Conservation (phyloP, 2,329 filamentous ascomycete species). For the Colletotrichum sp. region DNA sequence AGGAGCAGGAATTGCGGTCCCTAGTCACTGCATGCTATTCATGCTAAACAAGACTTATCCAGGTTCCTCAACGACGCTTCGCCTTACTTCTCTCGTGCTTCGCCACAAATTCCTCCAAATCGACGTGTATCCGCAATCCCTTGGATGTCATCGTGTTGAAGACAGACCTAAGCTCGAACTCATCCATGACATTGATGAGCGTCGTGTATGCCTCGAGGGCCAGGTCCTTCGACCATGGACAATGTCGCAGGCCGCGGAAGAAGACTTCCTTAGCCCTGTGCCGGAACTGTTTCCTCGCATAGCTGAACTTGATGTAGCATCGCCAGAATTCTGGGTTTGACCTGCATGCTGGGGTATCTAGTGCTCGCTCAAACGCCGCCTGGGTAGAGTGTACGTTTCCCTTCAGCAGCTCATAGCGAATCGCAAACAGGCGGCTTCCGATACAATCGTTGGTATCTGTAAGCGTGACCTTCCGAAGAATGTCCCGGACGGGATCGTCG, state of each 20-base stretch:
- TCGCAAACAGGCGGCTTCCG: constrained; percentile 52
- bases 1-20: background rate
- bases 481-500: constrained; percentile 76
- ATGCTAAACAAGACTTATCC: background rate
- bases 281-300: constrained; percentile 39
- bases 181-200: constrained; percentile 48
- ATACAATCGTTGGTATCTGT: constrained; percentile 43
- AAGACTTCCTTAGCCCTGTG: constrained; percentile 52
- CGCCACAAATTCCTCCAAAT: constrained; percentile 54
- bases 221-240: constrained; percentile 54
- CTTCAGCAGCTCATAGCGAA: constrained; percentile 53
- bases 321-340: constrained; percentile 53
- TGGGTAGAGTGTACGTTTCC: constrained; percentile 56
- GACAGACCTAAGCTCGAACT: constrained; percentile 53
- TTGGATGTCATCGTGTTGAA: constrained; percentile 53
- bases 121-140: constrained; percentile 55
- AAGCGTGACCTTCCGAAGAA: constrained; percentile 61
- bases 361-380: constrained; percentile 57
- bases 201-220: constrained; percentile 57
- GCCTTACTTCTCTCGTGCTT: constrained; percentile 31
- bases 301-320: constrained; percentile 54
- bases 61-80: background rate
- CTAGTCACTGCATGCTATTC: background rate
- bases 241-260: constrained; percentile 51
- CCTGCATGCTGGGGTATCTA: constrained; percentile 43